These are phyloP conservation scores for Pichia inconspicua DNA, from an alignment of 1,139 yeast genomes.

Conservation along the genomic window DNA sequence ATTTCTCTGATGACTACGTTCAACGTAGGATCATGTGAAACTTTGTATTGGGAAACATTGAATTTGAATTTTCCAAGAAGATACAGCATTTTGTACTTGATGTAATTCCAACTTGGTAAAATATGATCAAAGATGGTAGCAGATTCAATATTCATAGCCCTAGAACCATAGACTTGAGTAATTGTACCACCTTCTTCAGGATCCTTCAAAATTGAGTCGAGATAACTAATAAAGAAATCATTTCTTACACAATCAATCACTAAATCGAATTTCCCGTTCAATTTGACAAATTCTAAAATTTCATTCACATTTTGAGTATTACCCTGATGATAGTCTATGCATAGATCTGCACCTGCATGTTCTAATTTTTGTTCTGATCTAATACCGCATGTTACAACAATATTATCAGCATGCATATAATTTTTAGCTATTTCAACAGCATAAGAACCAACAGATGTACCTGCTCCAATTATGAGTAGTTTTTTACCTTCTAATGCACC, in stretches of 20 bases:
- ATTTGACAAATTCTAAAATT: slow-evolving; percentile 29
- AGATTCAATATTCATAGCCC: slow-evolving; percentile 15
- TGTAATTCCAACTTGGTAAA: slow-evolving; percentile 4
- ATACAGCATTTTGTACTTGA: slow-evolving; percentile 2
- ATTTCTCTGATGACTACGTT: slow-evolving; percentile 25
- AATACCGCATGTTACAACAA: slow-evolving; percentile 38
- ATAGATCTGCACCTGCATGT: slow-evolving; percentile 17
- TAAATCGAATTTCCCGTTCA: slow-evolving; percentile 36
- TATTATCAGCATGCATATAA: slow-evolving; percentile 34
- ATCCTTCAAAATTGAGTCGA: slow-evolving; percentile 15
- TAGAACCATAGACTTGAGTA: slow-evolving; percentile 31
- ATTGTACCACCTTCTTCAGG: slow-evolving; percentile 27
- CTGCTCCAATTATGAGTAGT: slow-evolving; percentile 64
- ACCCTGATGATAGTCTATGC: slow-evolving; percentile 22
- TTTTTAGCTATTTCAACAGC: slow-evolving; percentile 51
- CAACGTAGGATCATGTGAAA: slow-evolving; percentile 11
- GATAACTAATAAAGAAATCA: slow-evolving; percentile 11
- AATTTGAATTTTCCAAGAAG: slow-evolving; percentile 1
- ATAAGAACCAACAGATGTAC: slow-evolving; percentile 61
- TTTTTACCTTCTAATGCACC: slow-evolving; percentile 17
- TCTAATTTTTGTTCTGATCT: slow-evolving; percentile 12
- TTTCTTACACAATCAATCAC: slow-evolving; percentile 24
- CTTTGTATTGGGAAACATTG: slow-evolving; percentile 2
- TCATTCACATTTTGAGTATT: slow-evolving; percentile 28
- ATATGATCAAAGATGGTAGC: not conserved